Evolutionary conservation across 2,329 filamentous ascomycete genomes (phyloP), one percentile per base, ranked within the genome.

Genomic region (Sordariomycetes sp.): DNA sequence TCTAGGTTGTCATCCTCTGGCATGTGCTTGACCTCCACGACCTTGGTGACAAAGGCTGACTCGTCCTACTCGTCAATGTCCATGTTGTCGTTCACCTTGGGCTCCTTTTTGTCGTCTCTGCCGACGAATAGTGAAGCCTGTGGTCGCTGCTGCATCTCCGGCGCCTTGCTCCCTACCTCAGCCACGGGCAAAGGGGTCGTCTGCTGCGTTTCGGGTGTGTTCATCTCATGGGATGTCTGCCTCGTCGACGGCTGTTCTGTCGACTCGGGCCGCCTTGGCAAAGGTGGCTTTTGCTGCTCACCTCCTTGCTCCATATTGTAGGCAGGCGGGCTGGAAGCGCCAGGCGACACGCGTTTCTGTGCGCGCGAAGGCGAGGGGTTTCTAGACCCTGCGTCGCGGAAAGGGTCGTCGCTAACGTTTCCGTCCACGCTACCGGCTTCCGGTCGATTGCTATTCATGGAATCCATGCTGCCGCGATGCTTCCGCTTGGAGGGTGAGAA

Each of bases 111-210:
- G n/a, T n/a, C n/a, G n/a, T n/a, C n/a, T n/a, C n/a, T n/a, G n/a
- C n/a, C n/a, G n/a, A n/a, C n/a, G n/a, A n/a, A n/a, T n/a, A n/a
- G n/a, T n/a, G n/a, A n/a, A n/a, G n/a, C n/a, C n/a, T n/a, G n/a
- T n/a, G n/a, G n/a, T n/a, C 59, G 55, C 40, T 68, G 63, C 42
- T 63, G 58, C 64, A 68, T 68, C 43, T 68, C 64, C 1, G 64
- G 63, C n/a, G 40, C 46, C 33, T 50, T 55, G n/a, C n/a, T n/a
- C n/a, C n/a, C n/a, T n/a, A n/a, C n/a, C n/a, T n/a, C n/a, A n/a
- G n/a, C n/a, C n/a, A n/a, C n/a, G n/a, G n/a, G n/a, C n/a, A n/a
- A 15, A 17, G 31, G 5, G n/a, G 21, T 24, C n/a, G 31, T 30
- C 28, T 30, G 28, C 20, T 30, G 31, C 11, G 31, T 25, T 14